Conservation (phyloP, 2,329 filamentous ascomycete genomes). For the Albophoma yamanashiensis region DNA sequence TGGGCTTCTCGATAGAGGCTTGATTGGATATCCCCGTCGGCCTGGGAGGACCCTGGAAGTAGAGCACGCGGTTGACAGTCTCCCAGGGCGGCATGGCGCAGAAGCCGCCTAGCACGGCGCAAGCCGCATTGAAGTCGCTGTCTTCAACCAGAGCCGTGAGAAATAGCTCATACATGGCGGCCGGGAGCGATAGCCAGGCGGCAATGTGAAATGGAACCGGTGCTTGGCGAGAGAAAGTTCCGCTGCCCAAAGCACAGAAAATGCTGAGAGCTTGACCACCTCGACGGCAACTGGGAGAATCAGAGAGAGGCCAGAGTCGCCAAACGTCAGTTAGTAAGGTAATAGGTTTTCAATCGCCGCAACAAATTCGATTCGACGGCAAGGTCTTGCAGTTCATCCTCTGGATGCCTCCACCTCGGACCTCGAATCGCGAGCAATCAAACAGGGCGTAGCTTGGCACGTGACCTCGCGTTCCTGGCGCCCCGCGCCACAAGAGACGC, state of each 20-base stretch:
- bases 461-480: slow-evolving; percentile 19
- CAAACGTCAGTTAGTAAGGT: neutral
- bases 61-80: slow-evolving; percentile 38
- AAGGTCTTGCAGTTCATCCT: neutral
- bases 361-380: too few relatives aligned
- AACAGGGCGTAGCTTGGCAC: slow-evolving; percentile 6
- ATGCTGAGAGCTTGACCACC: neutral
- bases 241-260: neutral
- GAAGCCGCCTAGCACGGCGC: slow-evolving; percentile 44
- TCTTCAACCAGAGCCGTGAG: slow-evolving; percentile 42
- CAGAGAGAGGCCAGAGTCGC: neutral
- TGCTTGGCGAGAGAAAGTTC: neutral
- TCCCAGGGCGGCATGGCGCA: slow-evolving; percentile 44
- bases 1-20: slow-evolving; percentile 24
- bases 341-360: neutral
- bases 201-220: neutral
- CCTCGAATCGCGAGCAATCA: neutral
- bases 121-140: slow-evolving; percentile 35
- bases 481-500: slow-evolving; percentile 3
- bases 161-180: slow-evolving; percentile 48
- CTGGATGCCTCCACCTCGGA: neutral
- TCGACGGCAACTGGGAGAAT: neutral
- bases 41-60: slow-evolving; percentile 37
- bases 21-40: slow-evolving; percentile 35
- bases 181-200: neutral